phyloP scores from a whole-genome alignment of 2,329 filamentous ascomycete genomes.

The Colletotrichum horii region DNA sequence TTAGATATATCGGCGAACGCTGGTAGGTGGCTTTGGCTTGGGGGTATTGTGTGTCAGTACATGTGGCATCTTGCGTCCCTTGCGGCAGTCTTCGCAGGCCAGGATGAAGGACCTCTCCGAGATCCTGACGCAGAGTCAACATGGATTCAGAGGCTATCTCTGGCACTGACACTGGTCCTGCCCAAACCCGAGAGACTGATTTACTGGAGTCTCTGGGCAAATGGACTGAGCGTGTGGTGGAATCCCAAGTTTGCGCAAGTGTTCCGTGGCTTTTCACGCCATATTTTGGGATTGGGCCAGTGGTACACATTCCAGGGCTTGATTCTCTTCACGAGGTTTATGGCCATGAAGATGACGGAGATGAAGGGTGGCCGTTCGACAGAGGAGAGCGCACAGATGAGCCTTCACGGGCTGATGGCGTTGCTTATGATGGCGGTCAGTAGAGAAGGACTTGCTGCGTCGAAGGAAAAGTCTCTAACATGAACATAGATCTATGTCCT shows the following conservation, averaged over 20 bases:
- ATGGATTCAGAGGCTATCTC: neutral
- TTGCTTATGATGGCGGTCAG: conserved; percentile 60
- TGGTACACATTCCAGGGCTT: conserved; percentile 72
- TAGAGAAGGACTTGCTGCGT: neutral
- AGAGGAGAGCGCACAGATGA: conserved; percentile 46
- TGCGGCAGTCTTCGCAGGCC: conserved; percentile 1
- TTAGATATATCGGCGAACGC: conserved; percentile 48
- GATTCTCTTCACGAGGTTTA: conserved; percentile 59
- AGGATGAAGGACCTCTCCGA: conserved; percentile 9
- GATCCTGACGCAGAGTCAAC: conserved; percentile 14
- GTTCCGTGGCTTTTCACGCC: conserved; percentile 63
- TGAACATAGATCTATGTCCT: conserved; percentile 46
- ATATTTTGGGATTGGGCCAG: conserved; percentile 63
- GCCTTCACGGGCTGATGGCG: conserved; percentile 61
- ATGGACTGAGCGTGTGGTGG: conserved; percentile 67
- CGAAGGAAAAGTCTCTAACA: conserved; percentile 24
- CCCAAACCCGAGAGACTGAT: conserved; percentile 47
- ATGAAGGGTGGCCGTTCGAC: conserved; percentile 42
- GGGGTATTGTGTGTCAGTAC: conserved; percentile 50
- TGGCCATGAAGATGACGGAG: conserved; percentile 49
- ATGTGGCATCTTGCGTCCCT: conserved; percentile 53
- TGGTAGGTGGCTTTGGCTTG: conserved; percentile 53
- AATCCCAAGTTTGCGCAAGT: conserved; percentile 70
- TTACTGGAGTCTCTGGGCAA: conserved; percentile 52
- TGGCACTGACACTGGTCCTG: conserved; percentile 29